Evolutionary conservation across 23 red algal genomes (phyloP).

Genomic region (Agarophyton chilense): DNA sequence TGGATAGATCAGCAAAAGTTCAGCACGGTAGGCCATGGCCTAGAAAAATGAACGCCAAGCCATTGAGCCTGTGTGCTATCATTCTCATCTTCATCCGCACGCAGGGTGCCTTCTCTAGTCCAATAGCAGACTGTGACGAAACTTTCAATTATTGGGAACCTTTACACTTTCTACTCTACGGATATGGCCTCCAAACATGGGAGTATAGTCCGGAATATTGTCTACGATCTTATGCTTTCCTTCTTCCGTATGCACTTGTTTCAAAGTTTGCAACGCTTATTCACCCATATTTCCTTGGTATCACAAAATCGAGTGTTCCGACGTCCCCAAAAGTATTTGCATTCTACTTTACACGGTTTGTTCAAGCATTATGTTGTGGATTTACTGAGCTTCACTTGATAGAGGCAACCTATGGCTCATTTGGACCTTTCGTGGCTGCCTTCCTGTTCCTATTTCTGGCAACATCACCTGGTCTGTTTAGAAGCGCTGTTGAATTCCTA

Average conservation of each 20-base stretch:
- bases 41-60: not conserved
- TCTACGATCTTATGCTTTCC: constrained; percentile 86
- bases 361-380: constrained; percentile 18
- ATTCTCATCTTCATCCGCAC: constrained; percentile 4
- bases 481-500: constrained; percentile 70
- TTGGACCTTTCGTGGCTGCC: constrained; percentile 24
- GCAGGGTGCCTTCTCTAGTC: constrained; percentile 33
- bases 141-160: constrained; percentile 99
- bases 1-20: not conserved
- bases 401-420: constrained; percentile 19
- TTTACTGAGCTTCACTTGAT: constrained; percentile 61
- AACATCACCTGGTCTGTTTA: constrained; percentile 80
- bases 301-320: not conserved
- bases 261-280: constrained; percentile 16
- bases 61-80: not conserved
- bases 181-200: constrained; percentile 88
- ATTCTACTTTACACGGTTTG: constrained; percentile 53
- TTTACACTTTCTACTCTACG: constrained; percentile 79
- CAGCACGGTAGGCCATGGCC: not conserved
- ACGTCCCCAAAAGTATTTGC: constrained; percentile 8
- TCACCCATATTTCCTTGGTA: not conserved
- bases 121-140: constrained; percentile 95
- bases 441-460: constrained; percentile 56
- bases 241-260: constrained; percentile 55
- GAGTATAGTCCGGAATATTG: constrained; percentile 87